Percentiles rank a stretch among this genome's conserved stretches.
phyloP scores from a whole-genome alignment of 352 stramenopile species.

The Pseudoperonospora humuli region DNA sequence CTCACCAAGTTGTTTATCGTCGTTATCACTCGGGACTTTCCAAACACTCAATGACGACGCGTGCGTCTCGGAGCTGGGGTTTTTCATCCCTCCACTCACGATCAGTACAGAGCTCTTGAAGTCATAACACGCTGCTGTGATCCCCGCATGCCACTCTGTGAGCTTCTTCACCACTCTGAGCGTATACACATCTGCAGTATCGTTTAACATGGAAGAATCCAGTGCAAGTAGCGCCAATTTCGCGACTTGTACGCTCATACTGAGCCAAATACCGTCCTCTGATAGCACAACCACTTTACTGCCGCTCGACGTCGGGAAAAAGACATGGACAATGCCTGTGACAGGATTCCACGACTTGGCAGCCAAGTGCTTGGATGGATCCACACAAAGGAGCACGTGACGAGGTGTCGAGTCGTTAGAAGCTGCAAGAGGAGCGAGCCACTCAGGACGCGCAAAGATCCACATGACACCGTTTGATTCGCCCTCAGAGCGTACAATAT shows the following conservation, averaged over 20 bases:
- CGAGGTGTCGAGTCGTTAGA: not conserved
- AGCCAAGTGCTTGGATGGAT: constrained; percentile 26
- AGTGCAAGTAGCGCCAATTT: constrained; percentile 39
- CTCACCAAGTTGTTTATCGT: constrained; percentile 36
- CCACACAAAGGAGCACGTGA: constrained; percentile 27
- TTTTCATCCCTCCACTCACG: constrained; percentile 41
- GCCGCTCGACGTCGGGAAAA: constrained; percentile 30
- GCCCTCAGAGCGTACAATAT: constrained; percentile 10
- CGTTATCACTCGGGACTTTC: constrained; percentile 27
- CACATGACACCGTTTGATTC: constrained; percentile 28
- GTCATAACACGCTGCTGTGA: constrained; percentile 43
- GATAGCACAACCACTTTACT: constrained; percentile 40
- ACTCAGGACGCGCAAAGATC: constrained; percentile 35
- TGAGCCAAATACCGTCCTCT: constrained; percentile 32
- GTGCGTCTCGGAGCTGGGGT: constrained; percentile 36
- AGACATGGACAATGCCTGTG: constrained; percentile 26
- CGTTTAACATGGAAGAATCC: constrained; percentile 2
- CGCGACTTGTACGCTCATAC: constrained; percentile 38
- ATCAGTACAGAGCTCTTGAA: constrained; percentile 31
- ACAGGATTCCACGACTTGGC: constrained; percentile 35
- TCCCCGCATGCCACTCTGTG: constrained; percentile 48
- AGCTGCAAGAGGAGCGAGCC: constrained; percentile 22
- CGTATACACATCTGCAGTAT: constrained; percentile 23
- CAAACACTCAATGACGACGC: constrained; percentile 65
- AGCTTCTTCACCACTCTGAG: constrained; percentile 38